Evolutionary conservation across 1,284 basidiomycete genomes (phyloP), one percentile per base, ranked within the genome.

Genomic region (Ceratobasidium sp.): DNA sequence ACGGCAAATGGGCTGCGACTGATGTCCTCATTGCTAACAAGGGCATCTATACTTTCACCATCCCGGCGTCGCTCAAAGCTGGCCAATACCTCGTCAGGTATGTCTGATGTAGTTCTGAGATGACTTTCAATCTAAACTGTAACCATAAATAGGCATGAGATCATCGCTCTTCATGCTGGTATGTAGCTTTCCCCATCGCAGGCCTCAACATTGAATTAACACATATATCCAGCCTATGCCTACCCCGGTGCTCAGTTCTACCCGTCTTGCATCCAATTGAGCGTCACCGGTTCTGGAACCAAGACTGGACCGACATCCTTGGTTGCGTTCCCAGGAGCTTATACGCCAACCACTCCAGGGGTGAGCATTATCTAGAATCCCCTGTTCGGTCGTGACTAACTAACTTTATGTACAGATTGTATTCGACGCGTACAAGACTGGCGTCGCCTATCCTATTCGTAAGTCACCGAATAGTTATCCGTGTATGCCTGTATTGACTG

Each of bases 291-390:
- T 7, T 87, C 87, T 9, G 89, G 89, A 26, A 87, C 84, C 6
- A 86, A 86, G 7, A 81, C 88, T 18, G 89, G 89, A 4, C 72
- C 72, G 12, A 3, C 0, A 86, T 87, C 70, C 0, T 86, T 90
- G 42, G 89, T 90, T 12, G 86, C 89, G 4, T 90, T 90, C 86
- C 89, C 89, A 33, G 85, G 85, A 33, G 89, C 89, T 0, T 90
- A 90, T 81, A 88, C 87, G 9, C 81, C 85, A 0, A 83, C 78
- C 23, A 90, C 89, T 20, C 88, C 87, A 40, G 89, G 87, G 12
- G 72, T 76, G 51, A 55, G 61, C 42, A 40, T 76, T 5, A 55
- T 13, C 46, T 42, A 26, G 28, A 56, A 15, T 42, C 9, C n/a
- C 18, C 44, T 49, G 5, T 20, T 51, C 49, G 56, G 7, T 23